phyloP scores from a whole-genome alignment of 495 filamentous ascomycete species.

The Aspergillus conjunctus region DNA sequence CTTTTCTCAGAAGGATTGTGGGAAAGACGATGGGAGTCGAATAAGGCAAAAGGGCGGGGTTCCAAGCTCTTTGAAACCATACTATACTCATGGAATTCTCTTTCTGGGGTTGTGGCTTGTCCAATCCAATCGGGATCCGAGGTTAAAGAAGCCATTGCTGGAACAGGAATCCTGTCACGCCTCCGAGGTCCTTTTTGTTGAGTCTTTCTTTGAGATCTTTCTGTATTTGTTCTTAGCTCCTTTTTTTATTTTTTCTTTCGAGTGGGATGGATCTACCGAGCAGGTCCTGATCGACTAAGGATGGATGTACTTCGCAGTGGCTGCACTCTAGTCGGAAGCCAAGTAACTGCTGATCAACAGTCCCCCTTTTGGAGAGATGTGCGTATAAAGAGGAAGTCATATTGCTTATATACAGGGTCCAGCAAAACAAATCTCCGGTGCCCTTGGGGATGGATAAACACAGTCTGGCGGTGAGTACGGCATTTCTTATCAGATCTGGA shows the following conservation, averaged over 20 bases:
- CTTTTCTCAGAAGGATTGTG: neutral
- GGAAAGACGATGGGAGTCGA: neutral
- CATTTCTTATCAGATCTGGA: slow-evolving; percentile 6
- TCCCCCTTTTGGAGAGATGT: too few relatives aligned
- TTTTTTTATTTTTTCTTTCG: neutral
- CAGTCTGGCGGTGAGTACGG: slow-evolving; percentile 1
- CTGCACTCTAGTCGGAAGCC: too few relatives aligned
- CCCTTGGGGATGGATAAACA: neutral
- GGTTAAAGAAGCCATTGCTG: neutral
- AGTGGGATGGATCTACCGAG: too few relatives aligned
- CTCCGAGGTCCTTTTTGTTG: neutral
- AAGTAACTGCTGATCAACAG: too few relatives aligned
- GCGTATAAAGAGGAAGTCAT: too few relatives aligned
- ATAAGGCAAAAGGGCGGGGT: slow-evolving; percentile 14
- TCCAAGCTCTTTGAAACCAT: neutral
- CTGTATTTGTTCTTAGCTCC: neutral
- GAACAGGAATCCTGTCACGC: slow-evolving; percentile 10
- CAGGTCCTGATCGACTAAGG: too few relatives aligned
- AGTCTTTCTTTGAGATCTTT: slow-evolving; percentile 1
- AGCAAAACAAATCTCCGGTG: too few relatives aligned
- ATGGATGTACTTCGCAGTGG: too few relatives aligned
- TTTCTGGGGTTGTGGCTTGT: slow-evolving; percentile 1
- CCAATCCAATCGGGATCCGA: slow-evolving; percentile 8
- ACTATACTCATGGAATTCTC: slow-evolving; percentile 3
- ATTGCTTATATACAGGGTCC: too few relatives aligned